phyloP scores from a whole-genome alignment of 305 asterid genomes.

The Striga hermonthica region DNA sequence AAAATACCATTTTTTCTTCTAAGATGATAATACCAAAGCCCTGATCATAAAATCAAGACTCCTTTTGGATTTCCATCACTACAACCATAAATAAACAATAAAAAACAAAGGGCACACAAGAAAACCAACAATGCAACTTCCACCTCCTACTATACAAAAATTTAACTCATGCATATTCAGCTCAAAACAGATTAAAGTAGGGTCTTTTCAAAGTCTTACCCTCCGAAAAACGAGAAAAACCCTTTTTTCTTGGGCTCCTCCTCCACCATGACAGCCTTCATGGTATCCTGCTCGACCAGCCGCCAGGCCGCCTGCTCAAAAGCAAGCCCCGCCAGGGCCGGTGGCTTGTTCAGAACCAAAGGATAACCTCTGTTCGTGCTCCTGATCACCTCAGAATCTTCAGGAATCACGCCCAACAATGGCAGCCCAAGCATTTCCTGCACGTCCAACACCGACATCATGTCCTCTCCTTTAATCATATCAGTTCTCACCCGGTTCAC shows the following conservation, averaged over 20 bases:
- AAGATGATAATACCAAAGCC: neutral
- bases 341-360: slow-evolving; percentile 86
- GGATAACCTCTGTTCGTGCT: slow-evolving; percentile 90
- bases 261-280: slow-evolving; percentile 93
- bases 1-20: too few species aligned
- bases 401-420: slow-evolving; percentile 85
- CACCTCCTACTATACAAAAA: slow-evolving; percentile 48
- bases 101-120: slow-evolving; percentile 24
- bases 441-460: slow-evolving; percentile 96
- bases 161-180: slow-evolving; percentile 5
- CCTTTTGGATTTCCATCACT: slow-evolving; percentile 15
- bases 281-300: slow-evolving; percentile 95
- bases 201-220: slow-evolving; percentile 36
- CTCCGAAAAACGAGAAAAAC: slow-evolving; percentile 80
- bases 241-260: slow-evolving; percentile 94
- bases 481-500: slow-evolving; percentile 93
- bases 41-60: slow-evolving; percentile 10
- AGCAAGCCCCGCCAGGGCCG: slow-evolving; percentile 86
- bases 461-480: slow-evolving; percentile 93
- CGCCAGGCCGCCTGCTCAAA: slow-evolving; percentile 99
- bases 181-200: too few species aligned
- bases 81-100: slow-evolving; percentile 25
- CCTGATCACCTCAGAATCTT: slow-evolving; percentile 87
- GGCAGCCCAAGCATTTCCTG: slow-evolving; percentile 94
- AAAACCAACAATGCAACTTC: slow-evolving; percentile 33